phyloP scores from a whole-genome alignment of 768 basidiomycete genomes.

The Suillus discolor region DNA sequence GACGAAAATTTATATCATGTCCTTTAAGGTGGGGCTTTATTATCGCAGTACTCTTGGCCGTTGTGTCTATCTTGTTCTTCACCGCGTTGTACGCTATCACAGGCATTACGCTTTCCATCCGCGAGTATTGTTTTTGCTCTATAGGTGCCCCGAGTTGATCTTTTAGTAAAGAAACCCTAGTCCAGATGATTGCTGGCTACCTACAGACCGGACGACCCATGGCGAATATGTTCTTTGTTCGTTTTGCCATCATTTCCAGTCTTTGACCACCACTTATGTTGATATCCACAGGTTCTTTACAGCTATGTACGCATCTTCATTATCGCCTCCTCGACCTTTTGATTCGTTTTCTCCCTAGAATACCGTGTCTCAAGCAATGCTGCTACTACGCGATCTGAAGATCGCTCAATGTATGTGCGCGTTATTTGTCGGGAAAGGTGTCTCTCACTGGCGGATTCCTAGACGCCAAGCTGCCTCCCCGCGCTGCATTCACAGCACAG shows the following conservation, averaged over 20 bases:
- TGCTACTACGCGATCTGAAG: slow-evolving; percentile 60
- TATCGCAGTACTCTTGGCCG: slow-evolving; percentile 53
- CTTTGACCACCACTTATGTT: slow-evolving; percentile 37
- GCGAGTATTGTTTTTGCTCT: slow-evolving; percentile 17
- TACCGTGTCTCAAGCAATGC: slow-evolving; percentile 41
- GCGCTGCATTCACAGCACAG: slow-evolving; percentile 65
- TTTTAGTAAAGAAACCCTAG: slow-evolving; percentile 24
- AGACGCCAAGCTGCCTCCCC: slow-evolving; percentile 61
- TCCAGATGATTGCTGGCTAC: slow-evolving; percentile 41
- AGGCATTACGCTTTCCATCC: slow-evolving; percentile 24
- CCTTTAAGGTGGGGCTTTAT: slow-evolving; percentile 48
- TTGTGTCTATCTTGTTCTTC: slow-evolving; percentile 53
- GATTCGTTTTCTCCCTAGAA: background rate
- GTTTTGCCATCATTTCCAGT: background rate
- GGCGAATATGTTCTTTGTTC: slow-evolving; percentile 45
- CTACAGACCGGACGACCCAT: slow-evolving; percentile 39
- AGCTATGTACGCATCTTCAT: slow-evolving; percentile 30
- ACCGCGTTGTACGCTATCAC: slow-evolving; percentile 57
- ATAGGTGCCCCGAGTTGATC: background rate
- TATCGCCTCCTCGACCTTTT: background rate
- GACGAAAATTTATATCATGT: background rate
- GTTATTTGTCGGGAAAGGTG: background rate
- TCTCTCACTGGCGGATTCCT: slow-evolving; percentile 39
- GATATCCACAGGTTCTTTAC: slow-evolving; percentile 41
- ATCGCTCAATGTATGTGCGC: slow-evolving; percentile 28